Evolutionary conservation across 1,284 basidiomycete genomes (phyloP).

Genomic region (Acaromyces ingoldii): DNA sequence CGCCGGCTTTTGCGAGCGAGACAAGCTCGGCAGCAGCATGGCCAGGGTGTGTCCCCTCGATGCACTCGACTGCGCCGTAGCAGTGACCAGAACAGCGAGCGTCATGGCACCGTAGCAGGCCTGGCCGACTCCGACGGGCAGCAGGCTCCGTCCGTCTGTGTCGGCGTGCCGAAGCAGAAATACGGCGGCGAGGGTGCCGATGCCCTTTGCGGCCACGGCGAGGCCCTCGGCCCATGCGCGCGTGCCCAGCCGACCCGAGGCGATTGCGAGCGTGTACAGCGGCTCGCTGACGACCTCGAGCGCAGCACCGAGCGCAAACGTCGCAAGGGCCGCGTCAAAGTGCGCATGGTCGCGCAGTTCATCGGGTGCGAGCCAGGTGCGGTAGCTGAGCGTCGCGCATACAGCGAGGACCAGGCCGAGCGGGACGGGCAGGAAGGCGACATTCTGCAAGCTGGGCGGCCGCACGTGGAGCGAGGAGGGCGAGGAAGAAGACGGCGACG

Average conservation of each 20-base stretch:
- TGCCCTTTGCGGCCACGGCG: slow-evolving; percentile 32
- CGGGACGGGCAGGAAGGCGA: slow-evolving; percentile 34
- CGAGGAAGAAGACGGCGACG: not conserved
- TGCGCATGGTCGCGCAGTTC: slow-evolving; percentile 20
- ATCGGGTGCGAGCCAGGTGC: slow-evolving; percentile 21
- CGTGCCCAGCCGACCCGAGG: slow-evolving; percentile 10
- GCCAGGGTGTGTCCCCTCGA: too few relatives aligned
- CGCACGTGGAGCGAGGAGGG: not conserved
- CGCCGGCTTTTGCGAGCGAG: not conserved
- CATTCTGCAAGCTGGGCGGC: slow-evolving; percentile 25
- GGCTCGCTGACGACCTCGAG: slow-evolving; percentile 42
- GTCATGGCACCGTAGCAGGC: slow-evolving; percentile 27
- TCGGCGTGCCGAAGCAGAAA: not conserved
- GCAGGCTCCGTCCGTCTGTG: slow-evolving; percentile 13
- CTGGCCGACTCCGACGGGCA: slow-evolving; percentile 43
- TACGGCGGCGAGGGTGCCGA: slow-evolving; percentile 12
- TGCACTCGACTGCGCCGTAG: too few relatives aligned
- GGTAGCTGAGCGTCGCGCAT: slow-evolving; percentile 18
- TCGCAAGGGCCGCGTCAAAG: slow-evolving; percentile 21
- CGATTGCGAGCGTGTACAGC: slow-evolving; percentile 34
- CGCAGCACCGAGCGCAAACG: slow-evolving; percentile 39
- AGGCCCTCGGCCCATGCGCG: slow-evolving; percentile 40
- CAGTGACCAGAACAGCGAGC: slow-evolving; percentile 5
- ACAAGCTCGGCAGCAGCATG: not conserved
- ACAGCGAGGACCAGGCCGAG: slow-evolving; percentile 25